Base-by-base conservation (phyloP, 495 filamentous ascomycete species). In the Penicillium flavigenum region DNA sequence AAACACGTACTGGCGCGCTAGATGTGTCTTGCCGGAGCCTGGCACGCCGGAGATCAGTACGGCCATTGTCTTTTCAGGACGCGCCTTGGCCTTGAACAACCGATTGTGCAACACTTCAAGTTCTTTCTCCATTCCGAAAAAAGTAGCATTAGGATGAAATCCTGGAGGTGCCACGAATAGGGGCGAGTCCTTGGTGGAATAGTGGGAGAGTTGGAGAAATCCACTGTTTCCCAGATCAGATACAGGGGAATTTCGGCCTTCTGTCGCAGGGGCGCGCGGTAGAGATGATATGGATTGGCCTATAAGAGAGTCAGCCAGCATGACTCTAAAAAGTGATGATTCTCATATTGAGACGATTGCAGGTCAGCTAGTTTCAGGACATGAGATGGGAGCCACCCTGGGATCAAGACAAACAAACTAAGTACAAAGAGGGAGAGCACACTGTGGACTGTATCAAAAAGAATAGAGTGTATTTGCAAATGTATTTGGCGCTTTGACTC, bases 1-100 rank as follows among this genome's bases (percentile, higher is more conserved):
- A 52, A 88, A 90, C 49, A 92, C 87, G 62, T 92, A 94, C 69
- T 94, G 81, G 7, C 90, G 79, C 34, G 88, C 88, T n/a, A 93
- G 73, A 66, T 92, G 89, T 1, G 88, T 88, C 70, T 94, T 94
- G 20, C 90, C 90, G 1, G 83, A 83, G 14, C 90, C 90, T n/a
- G 89, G 84, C 31, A 89, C 81, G 45, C 86, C 86, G 59, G 84
- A 82, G 36, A 94, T 81, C 8, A 91, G 72, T 5, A 91, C 87
- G 14, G 83, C 86, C 47, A 82, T 84, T 3, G 86, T 85, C 8
- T 86, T 83, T 56, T 86, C 76, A 16, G 76, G 75, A 20, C 88
- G 76, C 61, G 79, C 80, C 59, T 83, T 86, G 12, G 77, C 74
- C 56, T 88, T 86, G 60, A 79, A 85, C 16, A 94, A 73, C 61